Base-by-base conservation (phyloP, 805 yeast species). In the Cyberlindnera misumaiensis region DNA sequence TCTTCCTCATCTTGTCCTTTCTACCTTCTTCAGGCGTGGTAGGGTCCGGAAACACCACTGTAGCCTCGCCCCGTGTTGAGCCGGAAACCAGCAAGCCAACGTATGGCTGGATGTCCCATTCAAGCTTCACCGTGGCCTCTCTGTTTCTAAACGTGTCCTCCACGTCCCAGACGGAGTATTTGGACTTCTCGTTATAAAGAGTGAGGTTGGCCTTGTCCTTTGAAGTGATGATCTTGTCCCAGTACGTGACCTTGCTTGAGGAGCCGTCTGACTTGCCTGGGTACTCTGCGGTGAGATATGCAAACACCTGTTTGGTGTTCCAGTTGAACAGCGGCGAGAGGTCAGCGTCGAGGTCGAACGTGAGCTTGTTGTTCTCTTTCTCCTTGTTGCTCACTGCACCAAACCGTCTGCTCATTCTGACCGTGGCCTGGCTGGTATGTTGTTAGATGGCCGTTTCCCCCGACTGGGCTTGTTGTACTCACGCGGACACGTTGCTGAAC, bases 291-390 rank as follows among this genome's bases (percentile, higher is more conserved):
- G 94, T 84, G 45, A 93, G 67, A 53, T 90, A 93, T 5, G 82
- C 84, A 53, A 93, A 90, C n/a, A 90, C 78, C 61, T 90, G 97
- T 57, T 90, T 90, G 11, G 98, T 93, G 63, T 90, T 93, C 96
- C 97, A 90, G 60, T 83, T 88, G 72, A 89, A 89, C 37, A 93
- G 68, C 2, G 86, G 80, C 2, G 84, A 57, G 44, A 90, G 67
- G 60, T 90, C 96, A 1, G 75, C 67, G 5, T 75, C 76, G 34
- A 93, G 63, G 56, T 86, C 95, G 53, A 93, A 88, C 11, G 64
- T 63, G 29, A 88, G 59, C 49, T 72, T 75, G 41, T 83, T 69
- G 56, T 86, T 86, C 55, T 89, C 95, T 63, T 82, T 88, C 36
- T 84, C 80, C 47, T 69, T 72, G 36, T 80, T 77, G 41, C 70